phyloP scores from a whole-genome alignment of 306 rosid genomes.

The Corylus americana region DNA sequence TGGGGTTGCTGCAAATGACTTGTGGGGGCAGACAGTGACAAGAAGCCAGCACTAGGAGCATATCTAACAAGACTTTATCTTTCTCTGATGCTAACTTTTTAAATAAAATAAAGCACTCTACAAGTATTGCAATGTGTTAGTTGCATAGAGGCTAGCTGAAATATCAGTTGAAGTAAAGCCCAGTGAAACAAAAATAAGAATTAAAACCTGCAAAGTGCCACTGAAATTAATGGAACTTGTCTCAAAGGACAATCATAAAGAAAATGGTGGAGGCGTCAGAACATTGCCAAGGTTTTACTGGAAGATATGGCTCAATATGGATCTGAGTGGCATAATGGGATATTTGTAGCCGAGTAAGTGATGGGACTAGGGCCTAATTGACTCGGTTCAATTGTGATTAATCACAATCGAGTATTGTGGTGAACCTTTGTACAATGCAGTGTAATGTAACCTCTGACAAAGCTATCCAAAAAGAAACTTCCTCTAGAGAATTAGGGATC shows the following conservation, averaged over 20 bases:
- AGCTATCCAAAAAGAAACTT: not conserved
- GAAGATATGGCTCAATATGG: not conserved
- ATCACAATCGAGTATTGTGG: not conserved
- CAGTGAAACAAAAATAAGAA: not conserved
- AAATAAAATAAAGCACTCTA: not conserved
- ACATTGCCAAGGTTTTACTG: not conserved
- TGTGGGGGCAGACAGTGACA: not conserved
- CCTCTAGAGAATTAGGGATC: not conserved
- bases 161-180: not conserved
- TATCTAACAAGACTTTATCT: not conserved
- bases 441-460: not conserved
- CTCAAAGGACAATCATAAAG: not conserved
- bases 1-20: not conserved
- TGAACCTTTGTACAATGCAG: not conserved
- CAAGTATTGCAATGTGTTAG: not conserved
- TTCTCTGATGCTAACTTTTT: not conserved
- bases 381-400: not conserved
- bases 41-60: not conserved
- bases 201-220: not conserved
- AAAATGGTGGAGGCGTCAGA: not conserved
- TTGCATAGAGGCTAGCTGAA: not conserved
- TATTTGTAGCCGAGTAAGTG: not conserved
- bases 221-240: not conserved
- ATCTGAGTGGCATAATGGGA: not conserved
- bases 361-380: not conserved